Percentiles rank a stretch among this genome's conserved stretches.
Evolutionary conservation across 2,329 filamentous ascomycete genomes (phyloP).

Genomic region (Epichloe scottii): DNA sequence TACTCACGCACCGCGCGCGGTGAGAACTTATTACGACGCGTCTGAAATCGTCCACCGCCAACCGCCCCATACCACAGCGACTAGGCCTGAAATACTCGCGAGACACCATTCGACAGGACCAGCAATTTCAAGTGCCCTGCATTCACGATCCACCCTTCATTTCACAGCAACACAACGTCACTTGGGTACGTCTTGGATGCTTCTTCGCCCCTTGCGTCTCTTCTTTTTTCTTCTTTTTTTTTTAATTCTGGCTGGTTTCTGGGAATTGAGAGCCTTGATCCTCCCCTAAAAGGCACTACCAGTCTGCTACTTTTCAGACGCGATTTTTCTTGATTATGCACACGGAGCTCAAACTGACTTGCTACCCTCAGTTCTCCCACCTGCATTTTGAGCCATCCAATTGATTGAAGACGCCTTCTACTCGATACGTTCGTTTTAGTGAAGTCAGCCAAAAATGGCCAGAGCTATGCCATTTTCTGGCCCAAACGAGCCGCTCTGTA

Average conservation of each 20-base stretch:
- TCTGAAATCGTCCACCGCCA: slow-evolving; percentile 1
- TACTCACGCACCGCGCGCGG: background rate
- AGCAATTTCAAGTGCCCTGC: slow-evolving; percentile 1
- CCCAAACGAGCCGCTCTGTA: slow-evolving; percentile 34
- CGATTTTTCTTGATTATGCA: background rate
- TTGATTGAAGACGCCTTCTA: slow-evolving; percentile 1
- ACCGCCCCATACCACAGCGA: background rate
- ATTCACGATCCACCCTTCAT: slow-evolving; percentile 5
- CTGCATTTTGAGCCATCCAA: background rate
- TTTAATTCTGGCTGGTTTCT: background rate
- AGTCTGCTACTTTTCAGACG: background rate
- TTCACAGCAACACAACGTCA: background rate
- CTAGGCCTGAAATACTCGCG: slow-evolving; percentile 1
- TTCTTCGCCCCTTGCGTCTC: background rate
- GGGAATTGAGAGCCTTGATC: background rate
- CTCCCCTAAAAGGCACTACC: background rate
- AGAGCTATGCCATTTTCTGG: slow-evolving; percentile 34
- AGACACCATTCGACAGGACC: background rate
- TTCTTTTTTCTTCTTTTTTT: background rate
- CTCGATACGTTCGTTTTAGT: slow-evolving; percentile 2
- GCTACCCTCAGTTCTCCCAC: background rate
- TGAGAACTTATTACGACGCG: slow-evolving; percentile 3
- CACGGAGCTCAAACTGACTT: background rate
- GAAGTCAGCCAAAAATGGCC: slow-evolving; percentile 36
- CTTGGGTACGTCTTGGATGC: slow-evolving; percentile 3